A percentile compares a stretch with the other conserved stretches of the same genome.
These are phyloP conservation scores for Melocanna baccifera DNA, from an alignment of 176 grass and related monocot genomes.

Conservation along the genomic window DNA sequence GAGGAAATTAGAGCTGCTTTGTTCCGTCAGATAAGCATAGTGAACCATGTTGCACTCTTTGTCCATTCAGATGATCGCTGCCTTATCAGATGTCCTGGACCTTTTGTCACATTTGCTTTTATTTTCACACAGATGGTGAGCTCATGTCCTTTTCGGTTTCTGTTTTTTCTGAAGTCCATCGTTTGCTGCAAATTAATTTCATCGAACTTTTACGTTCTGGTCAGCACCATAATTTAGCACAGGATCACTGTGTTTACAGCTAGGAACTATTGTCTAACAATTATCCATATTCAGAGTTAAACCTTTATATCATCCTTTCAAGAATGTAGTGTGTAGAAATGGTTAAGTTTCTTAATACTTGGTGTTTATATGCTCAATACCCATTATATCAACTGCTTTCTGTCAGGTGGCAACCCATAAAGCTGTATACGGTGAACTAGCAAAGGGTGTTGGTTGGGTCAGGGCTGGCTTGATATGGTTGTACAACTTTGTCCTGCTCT, in stretches of 20 bases:
- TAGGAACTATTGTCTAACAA: neutral
- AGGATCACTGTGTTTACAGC: neutral
- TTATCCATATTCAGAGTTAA: slow-evolving; percentile 1
- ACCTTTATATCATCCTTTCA: neutral
- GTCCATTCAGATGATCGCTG: slow-evolving; percentile 31
- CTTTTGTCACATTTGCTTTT: slow-evolving; percentile 20
- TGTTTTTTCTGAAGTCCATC: neutral
- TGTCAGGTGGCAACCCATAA: slow-evolving; percentile 33
- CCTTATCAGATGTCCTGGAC: slow-evolving; percentile 18
- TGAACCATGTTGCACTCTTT: slow-evolving; percentile 39
- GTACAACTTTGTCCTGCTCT: slow-evolving; percentile 36
- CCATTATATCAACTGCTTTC: neutral
- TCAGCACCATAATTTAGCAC: slow-evolving; percentile 18
- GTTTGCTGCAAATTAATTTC: neutral
- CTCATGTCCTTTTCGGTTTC: neutral
- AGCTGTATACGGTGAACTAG: slow-evolving; percentile 20
- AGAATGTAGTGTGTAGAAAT: neutral
- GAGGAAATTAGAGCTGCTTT: slow-evolving; percentile 42
- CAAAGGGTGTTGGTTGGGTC: slow-evolving; percentile 31
- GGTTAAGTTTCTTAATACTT: neutral
- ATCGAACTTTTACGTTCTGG: neutral
- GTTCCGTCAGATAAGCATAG: slow-evolving; percentile 42
- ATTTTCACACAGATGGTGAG: slow-evolving; percentile 38
- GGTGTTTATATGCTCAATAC: neutral
- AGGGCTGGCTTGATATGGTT: slow-evolving; percentile 43